These are phyloP conservation scores for Geotrichum aggregatum DNA, from an alignment of 1,139 yeast species.

Conservation along the genomic window DNA sequence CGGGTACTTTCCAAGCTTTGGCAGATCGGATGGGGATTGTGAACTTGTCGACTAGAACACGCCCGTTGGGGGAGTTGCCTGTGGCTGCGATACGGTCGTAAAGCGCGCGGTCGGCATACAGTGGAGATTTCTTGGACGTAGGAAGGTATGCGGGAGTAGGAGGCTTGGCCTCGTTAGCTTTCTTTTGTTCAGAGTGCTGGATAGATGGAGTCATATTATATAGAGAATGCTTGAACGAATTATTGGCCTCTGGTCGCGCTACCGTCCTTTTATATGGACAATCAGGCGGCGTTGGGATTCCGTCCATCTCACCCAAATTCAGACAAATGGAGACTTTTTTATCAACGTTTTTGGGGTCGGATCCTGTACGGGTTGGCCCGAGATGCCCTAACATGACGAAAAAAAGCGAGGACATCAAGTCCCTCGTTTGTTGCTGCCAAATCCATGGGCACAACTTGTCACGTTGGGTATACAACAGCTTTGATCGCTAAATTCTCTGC, in stretches of 20 bases:
- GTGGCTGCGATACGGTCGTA: conserved; percentile 48
- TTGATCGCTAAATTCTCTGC: neutral
- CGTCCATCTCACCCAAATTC: neutral
- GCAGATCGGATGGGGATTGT: conserved; percentile 54
- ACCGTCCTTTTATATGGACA: neutral
- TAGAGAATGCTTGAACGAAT: no score
- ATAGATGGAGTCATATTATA: neutral
- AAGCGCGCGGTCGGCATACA: conserved; percentile 49
- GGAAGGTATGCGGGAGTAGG: conserved; percentile 52
- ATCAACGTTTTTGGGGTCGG: no score
- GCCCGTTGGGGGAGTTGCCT: conserved; percentile 25
- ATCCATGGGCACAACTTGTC: no score
- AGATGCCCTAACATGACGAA: no score
- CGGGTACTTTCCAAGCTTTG: conserved; percentile 58
- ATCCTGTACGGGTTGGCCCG: no score
- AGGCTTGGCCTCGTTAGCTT: conserved; percentile 16
- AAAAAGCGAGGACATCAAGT: no score
- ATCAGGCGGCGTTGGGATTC: neutral
- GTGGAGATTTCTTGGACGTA: conserved; percentile 45
- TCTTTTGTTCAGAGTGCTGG: conserved; percentile 17
- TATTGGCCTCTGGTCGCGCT: no score
- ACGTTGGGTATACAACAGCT: no score
- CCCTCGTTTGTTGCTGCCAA: no score
- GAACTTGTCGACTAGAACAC: conserved; percentile 40
- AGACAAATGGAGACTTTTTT: no score